Base-by-base conservation (phyloP, 1,284 basidiomycete genomes). In the Malassezia brasiliensis region DNA sequence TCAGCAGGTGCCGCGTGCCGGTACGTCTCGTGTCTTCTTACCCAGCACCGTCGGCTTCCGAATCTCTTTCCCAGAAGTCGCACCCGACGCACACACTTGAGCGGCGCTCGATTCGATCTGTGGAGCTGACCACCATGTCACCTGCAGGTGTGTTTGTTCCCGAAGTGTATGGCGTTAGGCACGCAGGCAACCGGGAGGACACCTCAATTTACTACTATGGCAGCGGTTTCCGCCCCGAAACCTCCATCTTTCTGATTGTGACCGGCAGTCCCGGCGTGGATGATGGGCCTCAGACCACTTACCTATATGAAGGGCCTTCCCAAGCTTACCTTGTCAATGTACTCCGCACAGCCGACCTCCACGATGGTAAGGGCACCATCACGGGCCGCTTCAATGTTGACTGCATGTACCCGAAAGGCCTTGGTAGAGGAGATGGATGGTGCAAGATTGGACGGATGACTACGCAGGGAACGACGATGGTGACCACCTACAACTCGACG, bases 221-320 rank as follows among this genome's bases (percentile, higher is more conserved):
- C 38, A 17, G 25, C 12, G 55, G 55, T 19, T 42, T 40, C 47
- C 17, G 34, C 30, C 10, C 50, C 3, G 28, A 52, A 25, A 44
- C 55, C 7, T 38, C 55, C 6, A 47, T 57, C 7, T 57, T 51
- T 34, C 45, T 46, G 10, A 25, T 57, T 7, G 31, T 56, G 28
- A 56, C 49, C 2, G 54, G 54, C 17, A 30, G 11, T 5, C 20
- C 28, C 2, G 36, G 48, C 22, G 47, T 19, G 15, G 50, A 32
- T 30, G 34, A 42, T 6, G 54, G 48, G 10, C 42, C 45, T 0
- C 31, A 44, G 32, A 57, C 55, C n/a, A 35, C 46, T 14, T 57
- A 52, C 34, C 39, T 52, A 35, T 57, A 47, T 41, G 32, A 41
- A 14, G 55, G 32, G 19, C 22, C 45, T 1, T 47, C 55, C 2